Conservation (phyloP, 2,329 filamentous ascomycete genomes). For the Thermothelomyces thermophilus region DNA sequence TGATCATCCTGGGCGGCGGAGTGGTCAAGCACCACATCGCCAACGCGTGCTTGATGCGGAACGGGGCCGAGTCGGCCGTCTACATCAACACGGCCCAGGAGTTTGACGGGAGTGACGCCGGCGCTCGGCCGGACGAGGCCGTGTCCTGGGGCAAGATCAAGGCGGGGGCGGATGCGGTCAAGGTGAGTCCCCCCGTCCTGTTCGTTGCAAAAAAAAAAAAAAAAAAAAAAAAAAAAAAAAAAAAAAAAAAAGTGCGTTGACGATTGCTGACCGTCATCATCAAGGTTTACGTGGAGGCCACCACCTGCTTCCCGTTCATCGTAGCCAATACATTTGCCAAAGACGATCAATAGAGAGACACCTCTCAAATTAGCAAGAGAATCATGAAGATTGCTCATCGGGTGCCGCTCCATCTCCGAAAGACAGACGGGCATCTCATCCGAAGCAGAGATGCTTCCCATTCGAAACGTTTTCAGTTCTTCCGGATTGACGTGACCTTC, state of each 20-base stretch:
- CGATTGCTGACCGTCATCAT: slow-evolving; percentile 6
- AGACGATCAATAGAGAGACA: slow-evolving; percentile 35
- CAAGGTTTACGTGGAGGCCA: slow-evolving; percentile 59
- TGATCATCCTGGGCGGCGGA: slow-evolving; percentile 92
- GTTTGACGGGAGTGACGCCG: slow-evolving; percentile 95
- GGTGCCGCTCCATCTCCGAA: no score
- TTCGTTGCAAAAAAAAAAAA: no score
- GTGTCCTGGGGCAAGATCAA: slow-evolving; percentile 99
- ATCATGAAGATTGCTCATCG: no score
- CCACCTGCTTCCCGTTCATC: slow-evolving; percentile 59
- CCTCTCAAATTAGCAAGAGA: no score
- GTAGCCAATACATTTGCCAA: slow-evolving; percentile 63
- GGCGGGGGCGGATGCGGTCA: slow-evolving; percentile 76
- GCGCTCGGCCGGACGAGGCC: slow-evolving; percentile 89
- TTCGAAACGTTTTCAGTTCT: no score
- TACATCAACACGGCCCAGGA: slow-evolving; percentile 98
- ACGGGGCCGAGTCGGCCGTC: slow-evolving; percentile 92
- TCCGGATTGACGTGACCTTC: no score
- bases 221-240: no score
- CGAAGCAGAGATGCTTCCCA: no score
- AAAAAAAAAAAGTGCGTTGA: no score
- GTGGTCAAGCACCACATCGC: slow-evolving; percentile 98
- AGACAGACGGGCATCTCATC: no score
- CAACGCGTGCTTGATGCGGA: slow-evolving; percentile 95
- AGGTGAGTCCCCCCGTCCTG: slow-evolving; percentile 49